Evolutionary conservation across 108 stramenopile genomes (phyloP).

Genomic region (Aurantiochytrium sp.): DNA sequence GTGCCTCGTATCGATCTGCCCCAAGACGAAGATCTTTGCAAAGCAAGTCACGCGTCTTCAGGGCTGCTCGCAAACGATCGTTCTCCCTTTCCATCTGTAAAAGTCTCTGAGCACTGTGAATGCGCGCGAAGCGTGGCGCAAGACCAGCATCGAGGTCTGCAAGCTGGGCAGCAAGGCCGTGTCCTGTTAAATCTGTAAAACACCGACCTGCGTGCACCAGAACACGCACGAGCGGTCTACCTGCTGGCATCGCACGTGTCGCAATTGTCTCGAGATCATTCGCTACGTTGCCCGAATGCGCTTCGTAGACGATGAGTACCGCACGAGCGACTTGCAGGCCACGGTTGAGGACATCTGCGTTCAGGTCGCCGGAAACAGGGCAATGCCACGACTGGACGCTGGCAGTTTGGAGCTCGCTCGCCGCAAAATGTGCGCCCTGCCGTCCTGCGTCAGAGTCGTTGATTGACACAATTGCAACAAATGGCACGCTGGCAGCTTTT

Average conservation of each 20-base stretch:
- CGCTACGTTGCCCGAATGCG: neutral
- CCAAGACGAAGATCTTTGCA: neutral
- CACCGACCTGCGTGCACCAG: neutral
- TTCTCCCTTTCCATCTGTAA: no score
- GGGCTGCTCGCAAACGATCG: neutral
- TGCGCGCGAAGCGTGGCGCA: neutral
- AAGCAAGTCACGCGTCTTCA: neutral
- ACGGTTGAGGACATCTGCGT: neutral
- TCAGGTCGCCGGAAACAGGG: neutral
- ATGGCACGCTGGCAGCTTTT: neutral
- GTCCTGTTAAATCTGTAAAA: neutral
- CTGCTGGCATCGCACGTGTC: neutral
- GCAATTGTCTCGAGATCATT: neutral
- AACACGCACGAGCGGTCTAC: neutral
- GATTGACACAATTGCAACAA: neutral
- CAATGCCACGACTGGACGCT: neutral
- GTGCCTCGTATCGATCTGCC: neutral
- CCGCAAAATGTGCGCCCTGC: neutral
- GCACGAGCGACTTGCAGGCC: neutral
- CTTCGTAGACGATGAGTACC: neutral
- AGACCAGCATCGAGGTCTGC: neutral
- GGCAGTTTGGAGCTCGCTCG: neutral
- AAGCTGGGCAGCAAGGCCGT: neutral
- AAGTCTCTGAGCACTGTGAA: neutral
- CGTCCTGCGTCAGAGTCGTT: neutral